Evolutionary conservation across 2,329 filamentous ascomycete genomes (phyloP), one percentile per base, ranked within the genome.

Genomic region (Penicillium sp.): DNA sequence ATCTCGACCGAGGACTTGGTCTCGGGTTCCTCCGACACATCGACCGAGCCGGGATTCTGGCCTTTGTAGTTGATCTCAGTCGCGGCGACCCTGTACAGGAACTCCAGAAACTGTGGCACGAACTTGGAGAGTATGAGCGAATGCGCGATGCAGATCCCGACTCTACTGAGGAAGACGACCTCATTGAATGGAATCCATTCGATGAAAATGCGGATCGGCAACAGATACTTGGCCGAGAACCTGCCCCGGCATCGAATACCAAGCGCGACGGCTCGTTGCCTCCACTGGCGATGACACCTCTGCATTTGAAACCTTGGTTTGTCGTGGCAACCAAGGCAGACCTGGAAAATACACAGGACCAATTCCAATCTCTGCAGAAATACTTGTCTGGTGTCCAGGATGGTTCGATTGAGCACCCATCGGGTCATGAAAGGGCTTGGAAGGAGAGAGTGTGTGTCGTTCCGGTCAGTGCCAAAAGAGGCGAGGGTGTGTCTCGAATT

Each of bases 291-390:
- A 75, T 82, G 12, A 80, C 89, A n/a, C 85, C 88, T 39, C 95
- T 97, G 61, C 89, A 89, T n/a, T 84, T 84, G 34, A 99, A 99
- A 76, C 92, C 94, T 1, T 99, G 94, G 94, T 94, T 96, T 66
- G 92, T 97, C 6, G 86, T 97, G 41, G 93, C 90, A 1, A 97
- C 92, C 21, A 97, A 97, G 75, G 92, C 90, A 1, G 93, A 97
- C 70, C 71, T 96, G 52, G 84, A 86, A 4, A 82, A 82, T 3
- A 96, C 94, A 2, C 83, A 91, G 70, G 82, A 85, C 25, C 95
- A 94, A 68, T 99, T 90, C 70, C 74, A 72, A 35, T 74, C 77
- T 49, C 76, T 99, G 62, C 85, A 86, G 61, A 74, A 75, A 9
- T 96, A 97, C 72, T 75, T 99, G 4, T 79, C 82, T 5, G 77